phyloP scores from a whole-genome alignment of 2,329 filamentous ascomycete species.

The Talaromyces sp. region DNA sequence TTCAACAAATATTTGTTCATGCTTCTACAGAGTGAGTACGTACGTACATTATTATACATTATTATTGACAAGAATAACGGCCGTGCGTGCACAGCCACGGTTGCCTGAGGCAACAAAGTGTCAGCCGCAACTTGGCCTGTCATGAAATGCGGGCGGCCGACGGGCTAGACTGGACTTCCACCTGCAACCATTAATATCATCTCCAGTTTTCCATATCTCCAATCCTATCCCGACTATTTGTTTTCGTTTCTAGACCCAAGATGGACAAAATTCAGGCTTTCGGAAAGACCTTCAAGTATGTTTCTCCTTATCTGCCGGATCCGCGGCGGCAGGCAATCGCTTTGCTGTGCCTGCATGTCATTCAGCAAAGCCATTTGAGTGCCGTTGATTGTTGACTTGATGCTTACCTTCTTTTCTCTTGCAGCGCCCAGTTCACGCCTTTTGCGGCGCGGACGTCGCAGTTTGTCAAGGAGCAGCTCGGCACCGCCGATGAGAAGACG shows the following conservation, averaged over 20 bases:
- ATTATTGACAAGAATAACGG: too few relatives aligned
- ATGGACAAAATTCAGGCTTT: constrained; percentile 70
- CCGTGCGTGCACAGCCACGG: background rate
- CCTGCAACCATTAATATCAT: background rate
- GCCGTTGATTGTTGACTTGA: constrained; percentile 9
- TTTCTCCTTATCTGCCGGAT: constrained; percentile 1
- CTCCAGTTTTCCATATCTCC: background rate
- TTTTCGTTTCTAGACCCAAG: constrained; percentile 1
- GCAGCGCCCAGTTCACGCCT: constrained; percentile 78
- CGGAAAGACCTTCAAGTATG: constrained; percentile 66
- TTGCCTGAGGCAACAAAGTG: constrained; percentile 12
- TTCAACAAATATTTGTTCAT: too few relatives aligned
- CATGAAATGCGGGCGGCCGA: background rate
- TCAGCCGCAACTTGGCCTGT: constrained; percentile 1
- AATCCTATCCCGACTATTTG: background rate
- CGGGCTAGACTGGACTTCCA: background rate
- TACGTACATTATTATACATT: too few relatives aligned
- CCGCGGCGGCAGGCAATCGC: background rate
- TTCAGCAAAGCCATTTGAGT: background rate
- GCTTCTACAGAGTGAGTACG: too few relatives aligned
- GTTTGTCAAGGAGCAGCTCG: constrained; percentile 96
- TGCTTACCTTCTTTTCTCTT: constrained; percentile 28
- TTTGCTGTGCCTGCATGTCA: constrained; percentile 11
- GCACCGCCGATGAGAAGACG: constrained; percentile 94
- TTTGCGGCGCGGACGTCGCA: constrained; percentile 93